Evolutionary conservation across 2,329 filamentous ascomycete genomes (phyloP).

Genomic region (Coniochaeta ligniaria): DNA sequence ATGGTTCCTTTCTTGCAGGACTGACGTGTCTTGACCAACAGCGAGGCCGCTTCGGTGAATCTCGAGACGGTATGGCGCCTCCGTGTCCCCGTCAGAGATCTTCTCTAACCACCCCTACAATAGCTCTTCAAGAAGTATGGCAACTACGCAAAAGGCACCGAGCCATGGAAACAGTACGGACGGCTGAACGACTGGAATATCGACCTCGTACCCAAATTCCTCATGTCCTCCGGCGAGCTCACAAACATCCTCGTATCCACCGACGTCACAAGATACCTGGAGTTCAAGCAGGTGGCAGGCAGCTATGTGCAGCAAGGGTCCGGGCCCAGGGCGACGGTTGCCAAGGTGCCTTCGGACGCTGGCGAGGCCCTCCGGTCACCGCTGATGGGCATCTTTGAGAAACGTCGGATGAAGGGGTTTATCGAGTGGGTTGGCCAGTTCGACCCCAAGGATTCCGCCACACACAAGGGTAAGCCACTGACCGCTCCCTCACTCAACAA

Average conservation of each 20-base stretch:
- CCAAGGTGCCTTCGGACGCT: slow-evolving; percentile 94
- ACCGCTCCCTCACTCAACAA: neutral
- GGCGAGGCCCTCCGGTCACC: slow-evolving; percentile 85
- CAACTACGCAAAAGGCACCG: slow-evolving; percentile 68
- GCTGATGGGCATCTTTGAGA: slow-evolving; percentile 96
- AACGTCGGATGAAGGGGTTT: slow-evolving; percentile 93
- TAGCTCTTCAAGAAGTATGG: slow-evolving; percentile 97
- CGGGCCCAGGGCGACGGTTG: slow-evolving; percentile 79
- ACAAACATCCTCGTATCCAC: slow-evolving; percentile 98
- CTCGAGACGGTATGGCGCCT: slow-evolving; percentile 69
- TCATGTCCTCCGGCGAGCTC: slow-evolving; percentile 97
- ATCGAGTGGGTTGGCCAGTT: slow-evolving; percentile 92
- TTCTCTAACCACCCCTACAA: slow-evolving; percentile 5
- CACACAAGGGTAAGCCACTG: slow-evolving; percentile 69
- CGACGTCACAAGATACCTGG: slow-evolving; percentile 81
- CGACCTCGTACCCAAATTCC: slow-evolving; percentile 93
- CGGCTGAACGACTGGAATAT: slow-evolving; percentile 99
- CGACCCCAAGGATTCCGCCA: slow-evolving; percentile 70
- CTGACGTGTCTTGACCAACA: slow-evolving; percentile 26
- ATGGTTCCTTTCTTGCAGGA: slow-evolving; percentile 6
- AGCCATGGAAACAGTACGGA: slow-evolving; percentile 98
- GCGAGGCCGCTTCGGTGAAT: slow-evolving; percentile 94
- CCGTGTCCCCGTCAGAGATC: slow-evolving; percentile 4
- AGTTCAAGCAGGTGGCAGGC: slow-evolving; percentile 91
- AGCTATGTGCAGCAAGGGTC: slow-evolving; percentile 91